Evolutionary conservation across 169 alveolate species (phyloP).

Genomic region (Plasmodium fragile): DNA sequence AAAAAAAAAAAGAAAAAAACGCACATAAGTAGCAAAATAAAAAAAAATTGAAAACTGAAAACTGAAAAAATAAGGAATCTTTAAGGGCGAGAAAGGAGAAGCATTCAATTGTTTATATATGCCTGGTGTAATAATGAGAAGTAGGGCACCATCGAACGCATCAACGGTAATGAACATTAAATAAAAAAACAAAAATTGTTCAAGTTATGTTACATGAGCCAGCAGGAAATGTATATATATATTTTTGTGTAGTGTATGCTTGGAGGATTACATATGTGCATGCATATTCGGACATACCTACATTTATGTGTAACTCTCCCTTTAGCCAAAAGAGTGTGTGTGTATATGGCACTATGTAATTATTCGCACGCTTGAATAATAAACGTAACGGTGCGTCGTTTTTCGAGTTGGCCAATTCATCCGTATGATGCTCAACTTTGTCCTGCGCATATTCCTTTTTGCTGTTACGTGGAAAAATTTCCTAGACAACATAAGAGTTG

Average conservation of each 20-base stretch:
- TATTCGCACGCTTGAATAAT: neutral
- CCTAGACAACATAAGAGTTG: neutral
- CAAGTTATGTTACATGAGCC: neutral
- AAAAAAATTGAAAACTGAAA: neutral
- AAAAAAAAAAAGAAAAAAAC: neutral
- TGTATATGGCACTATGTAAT: neutral
- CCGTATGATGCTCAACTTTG: neutral
- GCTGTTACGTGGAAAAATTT: neutral
- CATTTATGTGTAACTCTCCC: neutral
- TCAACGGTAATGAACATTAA: neutral
- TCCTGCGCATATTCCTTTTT: neutral
- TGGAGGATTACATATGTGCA: neutral
- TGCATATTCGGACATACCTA: neutral
- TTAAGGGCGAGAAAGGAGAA: conserved; percentile 9
- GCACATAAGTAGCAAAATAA: neutral
- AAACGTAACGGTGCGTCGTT: neutral
- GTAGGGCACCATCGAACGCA: neutral
- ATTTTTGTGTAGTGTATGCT: neutral
- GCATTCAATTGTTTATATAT: neutral
- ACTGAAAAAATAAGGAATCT: neutral
- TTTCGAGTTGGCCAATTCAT: neutral
- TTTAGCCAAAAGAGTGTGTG: neutral
- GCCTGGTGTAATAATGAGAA: neutral
- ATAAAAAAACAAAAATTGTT: neutral
- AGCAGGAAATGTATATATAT: neutral